These are phyloP conservation scores for Peronospora belbahrii DNA, from an alignment of 352 stramenopile species.

Conservation along the genomic window DNA sequence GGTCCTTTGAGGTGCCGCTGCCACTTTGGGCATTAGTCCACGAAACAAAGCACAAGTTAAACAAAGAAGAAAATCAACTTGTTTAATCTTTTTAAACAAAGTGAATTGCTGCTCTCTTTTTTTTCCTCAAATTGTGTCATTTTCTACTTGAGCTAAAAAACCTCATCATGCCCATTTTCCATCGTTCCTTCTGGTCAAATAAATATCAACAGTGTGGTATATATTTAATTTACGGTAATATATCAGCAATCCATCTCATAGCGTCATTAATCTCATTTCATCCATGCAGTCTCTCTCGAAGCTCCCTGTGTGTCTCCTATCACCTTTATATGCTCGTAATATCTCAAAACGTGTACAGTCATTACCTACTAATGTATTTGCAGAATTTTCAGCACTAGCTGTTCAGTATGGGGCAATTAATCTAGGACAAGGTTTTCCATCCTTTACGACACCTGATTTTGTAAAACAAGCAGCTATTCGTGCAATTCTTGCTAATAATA, in stretches of 20 bases:
- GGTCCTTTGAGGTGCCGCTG: conserved; percentile 36
- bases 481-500: conserved; percentile 68
- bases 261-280: too few species aligned
- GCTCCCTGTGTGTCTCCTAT: neutral
- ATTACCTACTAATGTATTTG: conserved; percentile 78
- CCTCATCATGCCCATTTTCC: too few species aligned
- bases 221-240: too few species aligned
- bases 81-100: too few species aligned
- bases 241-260: too few species aligned
- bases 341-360: conserved; percentile 59
- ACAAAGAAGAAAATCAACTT: too few species aligned
- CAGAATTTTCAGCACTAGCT: conserved; percentile 83
- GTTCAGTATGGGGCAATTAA: conserved; percentile 85
- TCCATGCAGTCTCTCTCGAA: neutral
- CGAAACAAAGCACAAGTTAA: too few species aligned
- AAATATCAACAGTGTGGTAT: too few species aligned
- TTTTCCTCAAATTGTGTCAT: too few species aligned
- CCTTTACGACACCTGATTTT: conserved; percentile 89
- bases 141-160: too few species aligned
- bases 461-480: conserved; percentile 83
- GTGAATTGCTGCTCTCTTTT: too few species aligned
- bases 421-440: conserved; percentile 94
- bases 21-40: conserved; percentile 27
- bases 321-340: conserved; percentile 8
- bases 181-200: too few species aligned